These are phyloP conservation scores for Capillidium rhysosporum DNA, from an alignment of 371 early-diverging fungal genomes.

Conservation along the genomic window DNA sequence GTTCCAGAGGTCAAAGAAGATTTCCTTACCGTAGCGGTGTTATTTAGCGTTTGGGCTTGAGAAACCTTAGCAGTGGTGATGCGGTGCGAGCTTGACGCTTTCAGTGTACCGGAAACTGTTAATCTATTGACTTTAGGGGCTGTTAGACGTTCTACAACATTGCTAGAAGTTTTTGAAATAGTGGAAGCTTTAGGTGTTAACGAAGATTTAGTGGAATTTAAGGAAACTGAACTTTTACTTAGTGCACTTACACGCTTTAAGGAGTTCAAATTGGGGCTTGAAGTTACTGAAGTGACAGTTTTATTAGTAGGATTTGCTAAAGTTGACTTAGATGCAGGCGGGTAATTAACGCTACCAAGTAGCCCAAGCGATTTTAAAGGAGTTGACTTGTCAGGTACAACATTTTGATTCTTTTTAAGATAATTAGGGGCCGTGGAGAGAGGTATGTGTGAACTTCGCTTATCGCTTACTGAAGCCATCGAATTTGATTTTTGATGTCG, in stretches of 20 bases:
- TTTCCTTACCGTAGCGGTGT: neutral
- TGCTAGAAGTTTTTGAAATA: no score
- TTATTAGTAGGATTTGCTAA: neutral
- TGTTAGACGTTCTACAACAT: no score
- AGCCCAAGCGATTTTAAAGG: neutral
- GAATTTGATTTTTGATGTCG: conserved; percentile 4
- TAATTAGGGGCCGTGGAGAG: neutral
- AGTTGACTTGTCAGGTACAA: neutral
- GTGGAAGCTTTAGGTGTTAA: no score
- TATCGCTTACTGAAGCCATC: neutral
- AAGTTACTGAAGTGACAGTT: neutral
- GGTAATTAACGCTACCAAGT: neutral
- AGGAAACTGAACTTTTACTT: no score
- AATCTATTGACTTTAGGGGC: no score
- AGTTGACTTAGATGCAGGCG: neutral
- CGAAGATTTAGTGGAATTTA: no score
- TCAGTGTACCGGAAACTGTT: no score
- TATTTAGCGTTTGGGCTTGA: no score
- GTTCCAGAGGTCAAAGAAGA: neutral
- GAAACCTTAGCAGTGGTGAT: no score
- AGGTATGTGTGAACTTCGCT: neutral
- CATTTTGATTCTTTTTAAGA: neutral
- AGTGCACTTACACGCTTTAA: no score
- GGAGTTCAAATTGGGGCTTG: neutral
- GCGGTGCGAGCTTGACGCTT: no score